These are phyloP conservation scores for Sclerotinia spermophila DNA, from an alignment of 2,329 filamentous ascomycete species.

Conservation along the genomic window DNA sequence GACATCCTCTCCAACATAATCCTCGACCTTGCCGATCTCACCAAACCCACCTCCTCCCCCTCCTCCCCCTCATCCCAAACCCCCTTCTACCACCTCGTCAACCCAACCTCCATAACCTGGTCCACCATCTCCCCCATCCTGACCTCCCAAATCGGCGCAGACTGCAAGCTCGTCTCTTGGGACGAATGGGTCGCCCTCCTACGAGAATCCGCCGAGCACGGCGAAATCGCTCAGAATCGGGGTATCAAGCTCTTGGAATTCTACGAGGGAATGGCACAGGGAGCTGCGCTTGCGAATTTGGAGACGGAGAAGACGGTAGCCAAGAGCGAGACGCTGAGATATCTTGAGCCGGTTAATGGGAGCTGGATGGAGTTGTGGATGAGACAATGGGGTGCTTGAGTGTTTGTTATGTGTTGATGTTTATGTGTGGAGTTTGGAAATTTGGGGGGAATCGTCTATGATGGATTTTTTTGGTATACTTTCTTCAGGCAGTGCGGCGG, in stretches of 20 bases:
- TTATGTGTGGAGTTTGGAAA: neutral
- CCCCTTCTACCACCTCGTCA: constrained; percentile 34
- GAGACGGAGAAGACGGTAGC: constrained; percentile 21
- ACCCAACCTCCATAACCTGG: constrained; percentile 32
- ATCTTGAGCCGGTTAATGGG: constrained; percentile 31
- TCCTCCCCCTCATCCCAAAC: constrained; percentile 29
- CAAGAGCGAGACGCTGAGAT: constrained; percentile 32
- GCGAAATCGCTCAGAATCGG: constrained; percentile 46
- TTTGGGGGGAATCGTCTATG: neutral
- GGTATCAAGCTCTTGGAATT: constrained; percentile 48
- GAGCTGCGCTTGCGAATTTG: constrained; percentile 19
- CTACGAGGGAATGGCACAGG: constrained; percentile 23
- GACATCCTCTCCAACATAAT: constrained; percentile 37
- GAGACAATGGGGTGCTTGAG: constrained; percentile 35
- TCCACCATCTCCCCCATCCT: constrained; percentile 28
- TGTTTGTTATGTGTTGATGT: neutral
- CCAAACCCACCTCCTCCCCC: constrained; percentile 4
- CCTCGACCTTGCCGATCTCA: constrained; percentile 32
- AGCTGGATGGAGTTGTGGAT: constrained; percentile 40
- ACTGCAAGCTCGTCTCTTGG: constrained; percentile 39
- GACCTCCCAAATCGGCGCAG: constrained; percentile 17
- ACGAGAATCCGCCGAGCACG: constrained; percentile 38
- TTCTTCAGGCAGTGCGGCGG: neutral
- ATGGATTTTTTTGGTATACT: neutral
- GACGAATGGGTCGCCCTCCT: constrained; percentile 46